Evolutionary conservation across 2,329 filamentous ascomycete genomes (phyloP).

Genomic region (Trichophyton schoenleinii): DNA sequence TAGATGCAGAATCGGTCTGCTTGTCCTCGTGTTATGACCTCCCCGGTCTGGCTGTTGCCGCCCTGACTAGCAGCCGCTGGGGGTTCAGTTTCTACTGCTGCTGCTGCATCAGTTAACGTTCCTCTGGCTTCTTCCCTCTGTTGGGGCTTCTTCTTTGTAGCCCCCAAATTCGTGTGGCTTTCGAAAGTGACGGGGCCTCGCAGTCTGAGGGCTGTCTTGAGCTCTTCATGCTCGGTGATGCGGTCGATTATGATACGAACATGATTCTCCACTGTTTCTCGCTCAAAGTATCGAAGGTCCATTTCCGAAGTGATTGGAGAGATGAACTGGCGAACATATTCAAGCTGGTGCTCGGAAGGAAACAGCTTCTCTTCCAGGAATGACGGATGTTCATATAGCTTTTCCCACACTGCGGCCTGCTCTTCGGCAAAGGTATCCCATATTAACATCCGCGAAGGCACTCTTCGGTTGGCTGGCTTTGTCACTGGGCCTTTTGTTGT

Average conservation of each 20-base stretch:
- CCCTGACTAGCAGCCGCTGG: neutral
- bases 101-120: neutral
- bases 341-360: slow-evolving; percentile 9
- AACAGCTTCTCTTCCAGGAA: slow-evolving; percentile 9
- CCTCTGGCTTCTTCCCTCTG: neutral
- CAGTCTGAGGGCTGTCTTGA: neutral
- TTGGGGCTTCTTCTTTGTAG: too few species aligned
- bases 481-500: slow-evolving; percentile 12
- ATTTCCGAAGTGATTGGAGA: slow-evolving; percentile 26
- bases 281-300: slow-evolving; percentile 25
- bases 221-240: slow-evolving; percentile 16
- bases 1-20: slow-evolving; percentile 7
- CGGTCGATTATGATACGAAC: slow-evolving; percentile 24
- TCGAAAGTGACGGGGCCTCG: slow-evolving; percentile 5
- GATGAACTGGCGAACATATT: slow-evolving; percentile 14
- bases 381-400: slow-evolving; percentile 5
- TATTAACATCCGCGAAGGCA: slow-evolving; percentile 9
- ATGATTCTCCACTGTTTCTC: slow-evolving; percentile 26
- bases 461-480: slow-evolving; percentile 10
- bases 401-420: slow-evolving; percentile 9
- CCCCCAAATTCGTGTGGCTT: slow-evolving; percentile 4
- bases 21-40: slow-evolving; percentile 4
- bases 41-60: neutral
- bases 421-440: slow-evolving; percentile 7
- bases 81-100: neutral